A percentile compares a stretch with the other conserved stretches of the same genome.
Evolutionary conservation across 2,329 filamentous ascomycete genomes (phyloP).

Genomic region (Ophiostoma ips): DNA sequence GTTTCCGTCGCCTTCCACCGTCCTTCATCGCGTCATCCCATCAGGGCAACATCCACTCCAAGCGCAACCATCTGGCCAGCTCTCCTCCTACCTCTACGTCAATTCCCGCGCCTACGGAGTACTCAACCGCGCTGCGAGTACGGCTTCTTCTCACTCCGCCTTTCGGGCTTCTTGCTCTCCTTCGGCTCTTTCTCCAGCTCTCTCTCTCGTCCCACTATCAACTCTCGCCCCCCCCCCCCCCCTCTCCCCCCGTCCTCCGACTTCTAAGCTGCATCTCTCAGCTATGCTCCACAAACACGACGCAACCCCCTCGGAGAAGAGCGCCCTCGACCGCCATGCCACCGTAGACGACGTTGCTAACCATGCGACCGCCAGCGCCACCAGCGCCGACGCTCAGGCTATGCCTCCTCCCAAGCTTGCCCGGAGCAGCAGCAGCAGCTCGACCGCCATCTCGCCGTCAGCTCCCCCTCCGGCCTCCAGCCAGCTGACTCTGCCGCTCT

Average conservation of each 20-base stretch:
- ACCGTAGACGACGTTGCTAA: background rate
- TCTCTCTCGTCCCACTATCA: too few species aligned
- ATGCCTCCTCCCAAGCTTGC: background rate
- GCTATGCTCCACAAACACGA: constrained; percentile 33
- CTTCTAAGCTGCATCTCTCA: constrained; percentile 16
- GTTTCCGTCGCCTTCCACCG: too few species aligned
- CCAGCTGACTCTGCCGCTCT: constrained; percentile 32
- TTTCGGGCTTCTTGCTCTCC: too few species aligned
- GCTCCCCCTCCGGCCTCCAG: constrained; percentile 21
- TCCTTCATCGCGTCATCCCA: too few species aligned
- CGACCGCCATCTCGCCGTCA: background rate
- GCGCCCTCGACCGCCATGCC: constrained; percentile 17
- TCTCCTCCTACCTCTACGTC: too few species aligned
- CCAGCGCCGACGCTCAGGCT: background rate
- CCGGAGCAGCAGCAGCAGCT: background rate
- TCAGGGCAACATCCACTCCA: too few species aligned
- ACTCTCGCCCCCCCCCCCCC: too few species aligned
- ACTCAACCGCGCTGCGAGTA: too few species aligned
- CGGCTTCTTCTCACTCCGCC: too few species aligned
- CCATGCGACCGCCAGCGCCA: background rate
- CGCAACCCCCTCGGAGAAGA: constrained; percentile 27
- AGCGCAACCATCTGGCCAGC: too few species aligned
- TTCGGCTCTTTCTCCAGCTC: background rate
- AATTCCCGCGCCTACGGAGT: too few species aligned
- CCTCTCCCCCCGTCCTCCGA: constrained; percentile 5